These are phyloP conservation scores for Suhomyces wounanorum DNA, from an alignment of 1,139 yeast genomes.

Conservation along the genomic window DNA sequence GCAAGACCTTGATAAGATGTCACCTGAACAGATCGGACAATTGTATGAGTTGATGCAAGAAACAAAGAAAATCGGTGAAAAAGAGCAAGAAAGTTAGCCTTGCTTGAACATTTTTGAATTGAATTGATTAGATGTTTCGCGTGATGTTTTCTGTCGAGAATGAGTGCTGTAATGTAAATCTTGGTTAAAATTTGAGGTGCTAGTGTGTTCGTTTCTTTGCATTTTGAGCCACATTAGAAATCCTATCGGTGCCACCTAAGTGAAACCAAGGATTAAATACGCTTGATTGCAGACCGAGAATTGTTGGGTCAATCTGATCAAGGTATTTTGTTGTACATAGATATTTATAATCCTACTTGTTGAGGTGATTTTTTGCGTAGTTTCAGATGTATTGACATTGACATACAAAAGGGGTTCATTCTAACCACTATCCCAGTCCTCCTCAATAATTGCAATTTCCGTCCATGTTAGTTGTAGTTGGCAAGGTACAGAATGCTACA, in stretches of 20 bases:
- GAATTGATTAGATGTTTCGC: too few species aligned
- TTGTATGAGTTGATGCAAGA: conserved; percentile 51
- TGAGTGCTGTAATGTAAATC: too few species aligned
- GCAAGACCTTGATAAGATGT: conserved; percentile 74
- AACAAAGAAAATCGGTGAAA: conserved; percentile 60
- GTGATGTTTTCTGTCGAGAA: too few species aligned
- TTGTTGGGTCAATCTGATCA: background rate
- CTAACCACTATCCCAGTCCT: too few species aligned
- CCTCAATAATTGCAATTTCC: too few species aligned
- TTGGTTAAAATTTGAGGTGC: background rate
- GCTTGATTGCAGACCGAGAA: background rate
- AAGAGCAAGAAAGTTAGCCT: background rate
- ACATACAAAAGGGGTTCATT: too few species aligned
- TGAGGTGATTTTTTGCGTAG: background rate
- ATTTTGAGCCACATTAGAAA: too few species aligned
- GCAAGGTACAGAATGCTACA: too few species aligned
- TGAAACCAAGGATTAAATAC: too few species aligned
- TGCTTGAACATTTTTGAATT: background rate
- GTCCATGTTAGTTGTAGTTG: too few species aligned
- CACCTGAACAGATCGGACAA: conserved; percentile 91
- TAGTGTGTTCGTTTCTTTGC: background rate
- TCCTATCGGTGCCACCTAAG: too few species aligned
- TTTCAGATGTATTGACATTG: background rate
- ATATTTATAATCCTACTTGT: background rate
- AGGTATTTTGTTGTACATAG: background rate